Evolutionary conservation across 768 basidiomycete genomes (phyloP).

Genomic region (Amanita pallidorosea): DNA sequence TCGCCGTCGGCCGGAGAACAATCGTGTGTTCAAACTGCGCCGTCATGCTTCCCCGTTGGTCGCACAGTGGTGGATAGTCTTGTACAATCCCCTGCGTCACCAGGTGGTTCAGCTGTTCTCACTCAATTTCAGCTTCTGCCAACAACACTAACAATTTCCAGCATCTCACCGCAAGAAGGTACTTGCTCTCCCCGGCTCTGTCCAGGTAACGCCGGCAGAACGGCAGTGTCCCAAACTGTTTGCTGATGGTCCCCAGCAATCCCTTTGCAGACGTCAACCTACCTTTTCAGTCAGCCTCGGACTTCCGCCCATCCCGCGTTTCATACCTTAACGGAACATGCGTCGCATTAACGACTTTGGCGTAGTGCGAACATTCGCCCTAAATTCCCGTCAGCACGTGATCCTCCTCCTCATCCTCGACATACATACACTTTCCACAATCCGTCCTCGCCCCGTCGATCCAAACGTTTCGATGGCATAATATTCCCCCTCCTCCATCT

Average conservation of each 20-base stretch:
- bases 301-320: not conserved
- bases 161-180: constrained; percentile 68
- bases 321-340: constrained; percentile 65
- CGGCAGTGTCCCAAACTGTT: constrained; percentile 89
- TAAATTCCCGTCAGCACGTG: constrained; percentile 15
- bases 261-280: constrained; percentile 81
- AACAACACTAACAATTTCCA: too few relatives aligned
- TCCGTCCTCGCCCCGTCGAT: constrained; percentile 85
- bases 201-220: constrained; percentile 96
- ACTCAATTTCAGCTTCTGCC: too few relatives aligned
- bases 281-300: constrained; percentile 6
- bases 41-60: constrained; percentile 80
- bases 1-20: constrained; percentile 71
- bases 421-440: constrained; percentile 73
- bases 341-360: constrained; percentile 58
- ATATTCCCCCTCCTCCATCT: constrained; percentile 99
- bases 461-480: constrained; percentile 99
- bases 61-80: constrained; percentile 88
- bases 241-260: constrained; percentile 78
- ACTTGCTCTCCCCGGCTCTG: constrained; percentile 84
- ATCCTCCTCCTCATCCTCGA: constrained; percentile 1
- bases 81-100: constrained; percentile 83
- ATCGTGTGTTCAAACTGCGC: constrained; percentile 93
- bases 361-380: constrained; percentile 95
- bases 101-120: constrained; percentile 71